Base-by-base conservation (phyloP, 495 filamentous ascomycete genomes). In the Penicillium lividum region DNA sequence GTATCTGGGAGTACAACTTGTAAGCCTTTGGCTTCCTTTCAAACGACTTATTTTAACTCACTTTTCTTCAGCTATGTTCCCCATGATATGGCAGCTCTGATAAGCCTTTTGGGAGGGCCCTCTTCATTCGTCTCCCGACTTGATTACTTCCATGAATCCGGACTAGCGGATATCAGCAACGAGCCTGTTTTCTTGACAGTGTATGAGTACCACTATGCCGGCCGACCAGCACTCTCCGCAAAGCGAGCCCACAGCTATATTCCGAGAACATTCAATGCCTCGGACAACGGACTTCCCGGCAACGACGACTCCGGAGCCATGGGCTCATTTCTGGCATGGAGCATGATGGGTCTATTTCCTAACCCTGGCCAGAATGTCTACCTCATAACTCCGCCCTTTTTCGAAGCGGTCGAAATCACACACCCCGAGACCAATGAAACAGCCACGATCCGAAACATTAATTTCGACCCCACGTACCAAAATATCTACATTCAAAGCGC, bases 151-250 rank as follows among this genome's bases (percentile, higher is more conserved):
- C 88, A 90, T 66, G 81, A 84, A 54, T 82, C 84, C 5, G 76
- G 76, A 0, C 80, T 91, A 0, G 84, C 85, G 29, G 86, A 90
- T 59, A 86, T 90, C 43, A 84, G 87, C 18, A 89, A 92, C 64
- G 88, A 92, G 57, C 87, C 84, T 7, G 77, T 87, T 1, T 90
- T 90, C 68, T 69, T 91, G 3, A 87, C 85, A 0, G 84, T 89
- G 0, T 90, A 82, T 63, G 84, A 88, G 63, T 90, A 87, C 55
- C 87, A 90, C 69, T 90, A 90, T 60, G 86, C 84, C 3, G 87
- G 86, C 4, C 79, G 88, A 0, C 88, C 87, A 0, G 86, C 69
- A 0, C 74, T 89, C 4, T 89, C 86, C 0, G 77, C 87, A 0
- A 65, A 77, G 16, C 83, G 84, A 25, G 75, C 75, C 4, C 86